Evolutionary conservation across 2,329 filamentous ascomycete genomes (phyloP).

Genomic region (Fusarium sp.): DNA sequence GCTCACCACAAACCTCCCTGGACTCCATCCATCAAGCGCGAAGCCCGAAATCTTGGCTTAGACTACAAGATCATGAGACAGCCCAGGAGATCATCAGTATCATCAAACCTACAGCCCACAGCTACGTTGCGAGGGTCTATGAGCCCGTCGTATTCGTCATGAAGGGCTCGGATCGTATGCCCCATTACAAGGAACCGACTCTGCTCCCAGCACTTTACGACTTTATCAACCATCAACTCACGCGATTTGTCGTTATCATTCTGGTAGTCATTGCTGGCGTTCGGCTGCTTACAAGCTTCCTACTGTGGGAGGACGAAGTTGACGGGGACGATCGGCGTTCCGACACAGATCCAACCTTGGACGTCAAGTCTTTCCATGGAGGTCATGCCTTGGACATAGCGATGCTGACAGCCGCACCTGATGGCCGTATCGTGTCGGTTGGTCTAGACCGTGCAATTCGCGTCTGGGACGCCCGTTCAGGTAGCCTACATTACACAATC

Average conservation of each 20-base stretch:
- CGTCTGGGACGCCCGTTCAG: conserved; percentile 70
- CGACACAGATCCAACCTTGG: conserved; percentile 62
- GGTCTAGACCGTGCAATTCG: conserved; percentile 76
- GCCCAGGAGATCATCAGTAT: conserved; percentile 80
- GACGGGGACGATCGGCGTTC: conserved; percentile 59
- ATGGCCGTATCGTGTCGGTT: conserved; percentile 74
- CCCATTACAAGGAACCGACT: conserved; percentile 55
- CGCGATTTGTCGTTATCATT: conserved; percentile 70
- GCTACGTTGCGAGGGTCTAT: conserved; percentile 78
- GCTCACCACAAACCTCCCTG: conserved; percentile 52
- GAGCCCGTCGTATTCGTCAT: conserved; percentile 79
- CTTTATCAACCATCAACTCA: conserved; percentile 70
- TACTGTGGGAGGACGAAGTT: conserved; percentile 73
- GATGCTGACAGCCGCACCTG: conserved; percentile 69
- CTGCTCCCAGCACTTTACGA: conserved; percentile 65
- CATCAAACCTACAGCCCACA: conserved; percentile 76
- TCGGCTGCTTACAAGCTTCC: conserved; percentile 77
- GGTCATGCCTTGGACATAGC: conserved; percentile 78
- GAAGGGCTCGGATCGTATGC: conserved; percentile 73
- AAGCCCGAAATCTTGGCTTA: conserved; percentile 80
- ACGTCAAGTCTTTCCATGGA: conserved; percentile 68
- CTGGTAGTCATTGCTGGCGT: conserved; percentile 72
- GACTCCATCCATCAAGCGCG: conserved; percentile 77
- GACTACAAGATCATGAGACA: conserved; percentile 81
- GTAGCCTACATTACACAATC: conserved; percentile 55